Evolutionary conservation across 73 alveolate species (phyloP), one percentile per base, ranked within the genome.

Genomic region (Tetrahymena thermophila): DNA sequence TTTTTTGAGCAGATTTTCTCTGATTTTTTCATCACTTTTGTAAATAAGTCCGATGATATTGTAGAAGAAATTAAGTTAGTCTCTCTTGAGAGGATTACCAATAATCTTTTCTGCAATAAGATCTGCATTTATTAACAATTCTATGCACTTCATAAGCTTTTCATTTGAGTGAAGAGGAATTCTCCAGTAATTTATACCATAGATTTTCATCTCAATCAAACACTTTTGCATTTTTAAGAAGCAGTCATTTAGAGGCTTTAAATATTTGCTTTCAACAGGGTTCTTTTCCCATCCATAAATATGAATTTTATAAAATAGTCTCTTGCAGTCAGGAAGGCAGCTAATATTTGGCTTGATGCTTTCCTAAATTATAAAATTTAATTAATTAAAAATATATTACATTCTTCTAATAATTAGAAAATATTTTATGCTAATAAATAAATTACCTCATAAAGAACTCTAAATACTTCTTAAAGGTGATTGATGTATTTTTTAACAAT

Each of bases 121-220:
- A 85, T 95, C 97, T 19, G 95, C 97, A 34, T 95, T 89, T 15
- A 95, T 95, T 8, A 95, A 89, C 34, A 85, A 85, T 40, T 94
- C 93, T 5, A 94, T 50, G 93, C 94, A 94, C 34, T 43, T 85
- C 34, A 95, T 85, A 38, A 95, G 93, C 93, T 95, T 94, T 55
- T 94, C 56, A 94, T 94, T 94, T 3, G 93, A 85, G 19, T 83
- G 50, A 15, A 95, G 94, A 17, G 97, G 97, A 0, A 93, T 89
- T 44, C 94, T 95, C 37, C 94, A 95, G 94, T 95, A 95, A 58
- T 95, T 95, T 15, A 95, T 95, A 50, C 97, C 97, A 55, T 95
- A 85, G 6, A 95, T n/a, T 94, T 55, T 85, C 94, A 95, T 42
- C 17, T 94, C 93, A 10, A 95, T 83, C 43, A 95, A 93, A n/a